Evolutionary conservation across 148 eudicot species (phyloP).

Genomic region (Rhododendron ferrugineum): DNA sequence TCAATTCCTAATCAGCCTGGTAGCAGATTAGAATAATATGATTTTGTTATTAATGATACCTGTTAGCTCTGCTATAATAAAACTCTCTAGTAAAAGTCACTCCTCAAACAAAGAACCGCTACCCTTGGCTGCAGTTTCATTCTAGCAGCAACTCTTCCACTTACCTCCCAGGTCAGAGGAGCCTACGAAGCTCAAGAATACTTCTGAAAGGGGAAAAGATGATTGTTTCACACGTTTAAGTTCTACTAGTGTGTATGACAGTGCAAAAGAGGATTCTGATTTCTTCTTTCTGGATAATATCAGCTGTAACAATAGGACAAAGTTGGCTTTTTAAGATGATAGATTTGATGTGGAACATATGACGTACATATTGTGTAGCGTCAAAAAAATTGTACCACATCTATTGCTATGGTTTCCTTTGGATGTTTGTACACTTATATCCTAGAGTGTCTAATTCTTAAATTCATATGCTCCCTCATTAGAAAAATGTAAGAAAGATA

Average conservation of each 20-base stretch:
- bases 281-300: neutral
- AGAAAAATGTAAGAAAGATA: too few species aligned
- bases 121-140: neutral
- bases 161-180: neutral
- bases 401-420: neutral
- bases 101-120: neutral
- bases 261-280: neutral
- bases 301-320: neutral
- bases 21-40: neutral
- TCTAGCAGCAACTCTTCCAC: neutral
- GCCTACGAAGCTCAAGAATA: neutral
- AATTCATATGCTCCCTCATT: too few species aligned
- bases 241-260: neutral
- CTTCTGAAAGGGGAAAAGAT: neutral
- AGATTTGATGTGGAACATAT: neutral
- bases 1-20: neutral
- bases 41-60: neutral
- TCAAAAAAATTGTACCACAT: neutral
- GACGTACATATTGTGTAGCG: too few species aligned
- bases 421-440: neutral
- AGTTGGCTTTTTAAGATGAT: neutral
- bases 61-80: neutral
- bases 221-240: neutral
- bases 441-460: too few species aligned
- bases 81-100: neutral